Evolutionary conservation across 306 rosid species (phyloP), one percentile per base, ranked within the genome.

Genomic region (Acacia acuminata): DNA sequence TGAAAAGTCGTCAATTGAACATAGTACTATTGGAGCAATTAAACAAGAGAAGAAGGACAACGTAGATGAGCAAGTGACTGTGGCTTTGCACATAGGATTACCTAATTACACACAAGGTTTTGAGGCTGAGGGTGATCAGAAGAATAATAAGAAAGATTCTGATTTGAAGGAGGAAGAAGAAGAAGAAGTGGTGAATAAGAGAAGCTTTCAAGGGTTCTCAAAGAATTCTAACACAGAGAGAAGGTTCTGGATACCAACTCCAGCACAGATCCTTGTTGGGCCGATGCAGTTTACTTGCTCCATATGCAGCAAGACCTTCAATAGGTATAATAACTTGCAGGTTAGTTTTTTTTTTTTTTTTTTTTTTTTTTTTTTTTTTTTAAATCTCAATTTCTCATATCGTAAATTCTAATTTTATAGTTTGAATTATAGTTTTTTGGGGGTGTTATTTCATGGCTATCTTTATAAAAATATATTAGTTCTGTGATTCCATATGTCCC

Each of bases 201-300:
- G 75, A 75, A 78, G 76, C 82, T 73, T 81, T 68, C 83, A 82
- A 77, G 92, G 86, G 0, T 82, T 66, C 71, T 81, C 91, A 76
- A 88, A 87, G 56, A 89, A 81, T 11, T 64, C 40, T 14, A 14
- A 92, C 40, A 84, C 87, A 67, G 89, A 88, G 50, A 87, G 84
- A 77, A 90, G 98, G 87, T 95, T 95, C 83, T 95, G 98, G 98
- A 93, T 95, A 70, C 98, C 98, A 68, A 91, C 95, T 55, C 94
- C 97, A 15, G 85, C 98, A 14, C 98, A 95, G 87, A 93, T 93
- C 84, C 97, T 95, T 74, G 98, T 91, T 58, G 98, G 98, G 1
- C 97, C 98, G 25, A 93, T 95, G 98, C 98, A 95, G 83, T 95
- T 95, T 92, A 87, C 93, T 88, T 95, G 98, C 85, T 90, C 97